These are phyloP conservation scores for Paradendryphiella salina DNA, from an alignment of 2,329 filamentous ascomycete genomes.

Conservation along the genomic window DNA sequence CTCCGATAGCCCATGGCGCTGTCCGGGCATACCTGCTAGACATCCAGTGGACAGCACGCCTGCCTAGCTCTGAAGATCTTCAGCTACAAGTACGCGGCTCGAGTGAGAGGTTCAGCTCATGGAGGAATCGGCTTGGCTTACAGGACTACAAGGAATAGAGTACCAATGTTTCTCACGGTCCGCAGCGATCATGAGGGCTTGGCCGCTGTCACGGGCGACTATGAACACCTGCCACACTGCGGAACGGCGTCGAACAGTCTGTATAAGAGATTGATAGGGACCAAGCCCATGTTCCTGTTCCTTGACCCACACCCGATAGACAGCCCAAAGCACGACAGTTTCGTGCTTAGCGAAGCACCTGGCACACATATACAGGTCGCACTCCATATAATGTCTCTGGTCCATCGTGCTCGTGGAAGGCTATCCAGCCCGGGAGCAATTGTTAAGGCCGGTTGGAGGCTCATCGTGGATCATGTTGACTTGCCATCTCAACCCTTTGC, in stretches of 20 bases:
- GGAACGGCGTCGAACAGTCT: slow-evolving; percentile 60
- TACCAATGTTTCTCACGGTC: slow-evolving; percentile 53
- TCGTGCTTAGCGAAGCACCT: slow-evolving; percentile 61
- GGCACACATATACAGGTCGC: slow-evolving; percentile 47
- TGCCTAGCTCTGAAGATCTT: slow-evolving; percentile 14
- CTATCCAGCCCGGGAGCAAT: slow-evolving; percentile 27
- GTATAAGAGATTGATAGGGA: slow-evolving; percentile 50
- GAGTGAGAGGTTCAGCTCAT: slow-evolving; percentile 35
- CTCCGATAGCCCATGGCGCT: slow-evolving; percentile 27
- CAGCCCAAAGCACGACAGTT: slow-evolving; percentile 54
- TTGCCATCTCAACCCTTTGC: slow-evolving; percentile 40
- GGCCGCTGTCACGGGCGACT: slow-evolving; percentile 54
- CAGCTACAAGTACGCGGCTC: slow-evolving; percentile 28
- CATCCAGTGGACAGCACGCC: slow-evolving; percentile 30
- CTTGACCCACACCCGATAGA: slow-evolving; percentile 59
- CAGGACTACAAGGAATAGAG: slow-evolving; percentile 47
- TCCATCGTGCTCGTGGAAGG: slow-evolving; percentile 50
- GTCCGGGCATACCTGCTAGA: slow-evolving; percentile 18
- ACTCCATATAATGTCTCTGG: slow-evolving; percentile 49
- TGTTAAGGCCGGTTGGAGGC: slow-evolving; percentile 49
- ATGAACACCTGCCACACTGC: slow-evolving; percentile 58
- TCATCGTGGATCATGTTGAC: slow-evolving; percentile 52
- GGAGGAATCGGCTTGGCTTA: slow-evolving; percentile 45
- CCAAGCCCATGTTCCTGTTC: slow-evolving; percentile 58
- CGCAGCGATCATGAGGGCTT: slow-evolving; percentile 31